phyloP scores from a whole-genome alignment of 257 asterid species.

The Mitragyna speciosa region DNA sequence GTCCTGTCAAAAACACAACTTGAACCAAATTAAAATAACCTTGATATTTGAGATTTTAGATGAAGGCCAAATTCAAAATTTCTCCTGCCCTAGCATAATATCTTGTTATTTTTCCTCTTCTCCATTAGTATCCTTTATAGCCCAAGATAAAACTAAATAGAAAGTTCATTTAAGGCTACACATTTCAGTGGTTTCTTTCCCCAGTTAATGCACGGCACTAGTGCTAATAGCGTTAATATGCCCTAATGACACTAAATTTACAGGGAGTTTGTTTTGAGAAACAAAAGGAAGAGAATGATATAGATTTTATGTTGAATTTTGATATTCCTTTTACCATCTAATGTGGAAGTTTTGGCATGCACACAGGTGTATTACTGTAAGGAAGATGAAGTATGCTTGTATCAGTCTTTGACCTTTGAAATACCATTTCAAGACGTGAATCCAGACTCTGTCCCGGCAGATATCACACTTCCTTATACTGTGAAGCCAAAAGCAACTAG shows the following conservation, averaged over 20 bases:
- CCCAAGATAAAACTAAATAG: not conserved
- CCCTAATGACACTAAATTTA: not conserved
- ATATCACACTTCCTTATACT: slow-evolving; percentile 50
- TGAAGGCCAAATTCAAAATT: not conserved
- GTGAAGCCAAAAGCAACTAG: slow-evolving; percentile 67
- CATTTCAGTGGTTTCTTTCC: not conserved
- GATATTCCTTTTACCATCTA: not conserved
- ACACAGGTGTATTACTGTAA: slow-evolving; percentile 85
- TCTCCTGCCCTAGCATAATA: not conserved
- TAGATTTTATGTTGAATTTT: not conserved
- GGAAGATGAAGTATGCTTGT: slow-evolving; percentile 94
- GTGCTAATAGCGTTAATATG: not conserved
- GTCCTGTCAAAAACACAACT: not conserved
- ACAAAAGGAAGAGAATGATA: not conserved
- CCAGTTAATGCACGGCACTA: not conserved
- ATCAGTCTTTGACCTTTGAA: slow-evolving; percentile 72
- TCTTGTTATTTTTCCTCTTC: not conserved
- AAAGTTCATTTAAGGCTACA: not conserved
- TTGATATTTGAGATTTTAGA: not conserved
- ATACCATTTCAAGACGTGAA: slow-evolving; percentile 63
- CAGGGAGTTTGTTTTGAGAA: not conserved
- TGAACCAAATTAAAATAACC: not conserved
- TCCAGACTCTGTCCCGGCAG: slow-evolving; percentile 45
- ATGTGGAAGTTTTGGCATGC: not conserved
- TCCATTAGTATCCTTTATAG: not conserved